Base-by-base conservation (phyloP, 257 asterid genomes). In the Ligustrum vulgare region DNA sequence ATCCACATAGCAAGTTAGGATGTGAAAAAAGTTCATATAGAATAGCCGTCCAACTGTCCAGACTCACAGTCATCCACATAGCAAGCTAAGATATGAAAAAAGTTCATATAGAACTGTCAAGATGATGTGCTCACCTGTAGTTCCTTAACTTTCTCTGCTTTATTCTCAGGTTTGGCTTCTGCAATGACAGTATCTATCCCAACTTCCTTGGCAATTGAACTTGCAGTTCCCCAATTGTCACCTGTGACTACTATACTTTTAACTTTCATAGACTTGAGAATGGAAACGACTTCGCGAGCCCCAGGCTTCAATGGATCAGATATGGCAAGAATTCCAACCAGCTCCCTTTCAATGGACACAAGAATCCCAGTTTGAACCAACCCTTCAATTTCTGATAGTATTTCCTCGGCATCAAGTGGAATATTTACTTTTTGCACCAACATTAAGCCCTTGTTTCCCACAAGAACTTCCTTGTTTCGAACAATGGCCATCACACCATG, bases 141-240 rank as follows among this genome's bases (percentile, higher is more conserved):
- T 74, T 93, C 86, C 80, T 85, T 88, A 45, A 93, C 92, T 80
- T 85, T 91, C 70, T 91, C 87, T 16, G 93, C 96, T 87, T 93
- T 93, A 31, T 84, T 83, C 69, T 83, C 85, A 11, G 98, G 98
- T 72, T 86, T 91, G 43, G 96, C 95, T 79, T 91, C 95, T 66
- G 98, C 98, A 15, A 84, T 58, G 23, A 93, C 90, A 9, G 58
- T 51, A 51, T 83, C 82, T 72, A 93, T 90, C 2, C 95, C 97
- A 23, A 87, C 95, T 35, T 93, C 90, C 74, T 81, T 84, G 76
- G 96, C 96, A 77, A 93, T 83, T 0, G 98, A 88, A 43, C 80
- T 83, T 7, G 98, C 97, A 56, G 98, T 93, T 80, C 98, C 97
- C 86, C 89, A 79, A 67, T 93, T 93, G 77, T 93, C 97, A 6